A percentile compares a stretch with the other conserved stretches of the same genome.
These are phyloP conservation scores for Podospora bellae-mahoneyi DNA, from an alignment of 495 filamentous ascomycete genomes.

Conservation along the genomic window DNA sequence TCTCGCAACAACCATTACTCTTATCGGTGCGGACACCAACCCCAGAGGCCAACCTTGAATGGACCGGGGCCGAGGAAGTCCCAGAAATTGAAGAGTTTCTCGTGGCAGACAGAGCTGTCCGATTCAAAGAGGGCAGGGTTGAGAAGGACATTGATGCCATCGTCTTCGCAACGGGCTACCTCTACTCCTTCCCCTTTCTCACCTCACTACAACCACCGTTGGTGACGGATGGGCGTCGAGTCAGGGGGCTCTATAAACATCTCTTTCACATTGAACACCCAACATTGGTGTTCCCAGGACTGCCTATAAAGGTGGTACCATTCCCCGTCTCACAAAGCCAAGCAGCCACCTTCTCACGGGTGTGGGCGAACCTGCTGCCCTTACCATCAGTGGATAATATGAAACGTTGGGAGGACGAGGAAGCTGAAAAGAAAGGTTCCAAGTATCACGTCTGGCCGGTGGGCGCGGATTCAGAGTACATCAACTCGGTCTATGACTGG, in stretches of 20 bases:
- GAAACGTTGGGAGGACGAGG: conserved; percentile 53
- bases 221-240: conserved; percentile 64
- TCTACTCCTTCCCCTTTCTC: conserved; percentile 70
- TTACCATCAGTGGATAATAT: conserved; percentile 64
- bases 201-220: conserved; percentile 53
- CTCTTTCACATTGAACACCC: conserved; percentile 72
- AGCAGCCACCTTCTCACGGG: conserved; percentile 67
- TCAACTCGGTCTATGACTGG: conserved; percentile 68
- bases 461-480: conserved; percentile 66
- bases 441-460: conserved; percentile 62
- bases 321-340: conserved; percentile 80
- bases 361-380: conserved; percentile 64
- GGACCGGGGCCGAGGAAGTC: conserved; percentile 37
- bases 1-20: conserved; percentile 42
- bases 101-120: conserved; percentile 33
- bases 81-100: conserved; percentile 44
- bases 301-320: conserved; percentile 77
- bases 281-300: conserved; percentile 70
- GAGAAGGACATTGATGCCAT: conserved; percentile 63
- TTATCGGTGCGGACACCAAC: conserved; percentile 41
- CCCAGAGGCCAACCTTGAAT: conserved; percentile 28
- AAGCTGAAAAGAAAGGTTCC: conserved; percentile 32
- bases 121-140: conserved; percentile 41
- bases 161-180: conserved; percentile 72
- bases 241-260: conserved; percentile 68